Conservation (phyloP, 352 stramenopile species). For the Pythium scleroteichum region DNA sequence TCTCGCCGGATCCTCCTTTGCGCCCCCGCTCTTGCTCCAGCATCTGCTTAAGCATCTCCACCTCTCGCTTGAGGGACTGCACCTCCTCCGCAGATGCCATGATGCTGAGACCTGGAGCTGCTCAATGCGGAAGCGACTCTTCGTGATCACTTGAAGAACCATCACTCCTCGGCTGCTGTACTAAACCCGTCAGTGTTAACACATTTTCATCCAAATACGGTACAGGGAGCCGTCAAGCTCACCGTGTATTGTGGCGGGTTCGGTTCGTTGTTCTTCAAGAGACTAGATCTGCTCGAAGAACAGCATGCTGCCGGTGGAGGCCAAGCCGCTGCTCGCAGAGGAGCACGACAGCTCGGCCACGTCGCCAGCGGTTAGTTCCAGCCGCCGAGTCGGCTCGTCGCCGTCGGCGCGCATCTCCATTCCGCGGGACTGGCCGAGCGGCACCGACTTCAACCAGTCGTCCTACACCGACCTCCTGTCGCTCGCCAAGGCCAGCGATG, state of each 20-base stretch:
- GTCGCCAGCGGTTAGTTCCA: neutral
- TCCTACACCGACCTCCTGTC: constrained; percentile 52
- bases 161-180: constrained; percentile 14
- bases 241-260: too few relatives aligned
- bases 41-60: constrained; percentile 48
- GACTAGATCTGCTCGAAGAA: neutral
- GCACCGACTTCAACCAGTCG: constrained; percentile 7
- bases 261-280: constrained; percentile 12
- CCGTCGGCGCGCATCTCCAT: constrained; percentile 15
- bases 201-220: neutral
- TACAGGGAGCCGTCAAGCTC: too few relatives aligned
- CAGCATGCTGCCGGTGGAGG: constrained; percentile 35
- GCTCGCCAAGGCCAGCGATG: constrained; percentile 22
- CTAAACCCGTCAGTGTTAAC: constrained; percentile 8
- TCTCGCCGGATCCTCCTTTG: constrained; percentile 15
- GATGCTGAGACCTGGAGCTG: neutral
- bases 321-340: constrained; percentile 42
- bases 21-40: constrained; percentile 44
- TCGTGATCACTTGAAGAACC: constrained; percentile 21
- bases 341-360: constrained; percentile 26
- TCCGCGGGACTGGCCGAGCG: constrained; percentile 8
- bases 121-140: constrained; percentile 16
- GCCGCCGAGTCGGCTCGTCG: neutral
- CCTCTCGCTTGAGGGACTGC: constrained; percentile 49
- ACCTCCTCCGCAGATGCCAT: constrained; percentile 45